Evolutionary conservation across 495 filamentous ascomycete genomes (phyloP).

Genomic region (Penicillium antarcticum): DNA sequence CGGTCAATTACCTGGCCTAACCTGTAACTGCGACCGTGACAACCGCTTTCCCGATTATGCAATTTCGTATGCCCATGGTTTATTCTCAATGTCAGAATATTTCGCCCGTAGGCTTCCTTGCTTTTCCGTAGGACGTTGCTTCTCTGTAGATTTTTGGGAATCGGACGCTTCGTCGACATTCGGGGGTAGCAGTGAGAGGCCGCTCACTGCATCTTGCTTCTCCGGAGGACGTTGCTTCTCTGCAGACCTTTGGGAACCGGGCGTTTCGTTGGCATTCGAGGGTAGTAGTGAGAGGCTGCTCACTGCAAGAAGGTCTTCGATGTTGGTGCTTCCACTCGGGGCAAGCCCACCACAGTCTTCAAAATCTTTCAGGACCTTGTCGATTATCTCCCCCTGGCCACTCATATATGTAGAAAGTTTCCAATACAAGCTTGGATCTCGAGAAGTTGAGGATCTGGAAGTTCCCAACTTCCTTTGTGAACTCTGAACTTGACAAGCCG

Average conservation of each 20-base stretch:
- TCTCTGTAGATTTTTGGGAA: too few species aligned
- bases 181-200: too few species aligned
- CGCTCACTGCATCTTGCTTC: too few species aligned
- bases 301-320: slow-evolving; percentile 14
- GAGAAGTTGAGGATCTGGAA: slow-evolving; percentile 14
- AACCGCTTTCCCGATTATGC: too few species aligned
- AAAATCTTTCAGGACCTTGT: slow-evolving; percentile 10
- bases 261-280: slow-evolving; percentile 6
- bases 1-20: too few species aligned
- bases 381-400: slow-evolving; percentile 12
- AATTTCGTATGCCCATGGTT: neutral
- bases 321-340: slow-evolving; percentile 11
- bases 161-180: too few species aligned
- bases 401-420: slow-evolving; percentile 14
- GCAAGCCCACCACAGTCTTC: slow-evolving; percentile 12
- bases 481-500: slow-evolving; percentile 8
- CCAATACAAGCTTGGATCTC: slow-evolving; percentile 15
- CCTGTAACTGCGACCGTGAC: too few species aligned
- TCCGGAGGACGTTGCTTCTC: slow-evolving; percentile 2
- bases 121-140: neutral
- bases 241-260: slow-evolving; percentile 6
- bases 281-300: slow-evolving; percentile 10
- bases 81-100: slow-evolving; percentile 3
- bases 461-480: slow-evolving; percentile 13
- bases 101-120: slow-evolving; percentile 7